A percentile compares a stretch with the other conserved stretches of the same genome.
phyloP scores from a whole-genome alignment of 208 protist genomes.

The Acanthamoeba healyi region DNA sequence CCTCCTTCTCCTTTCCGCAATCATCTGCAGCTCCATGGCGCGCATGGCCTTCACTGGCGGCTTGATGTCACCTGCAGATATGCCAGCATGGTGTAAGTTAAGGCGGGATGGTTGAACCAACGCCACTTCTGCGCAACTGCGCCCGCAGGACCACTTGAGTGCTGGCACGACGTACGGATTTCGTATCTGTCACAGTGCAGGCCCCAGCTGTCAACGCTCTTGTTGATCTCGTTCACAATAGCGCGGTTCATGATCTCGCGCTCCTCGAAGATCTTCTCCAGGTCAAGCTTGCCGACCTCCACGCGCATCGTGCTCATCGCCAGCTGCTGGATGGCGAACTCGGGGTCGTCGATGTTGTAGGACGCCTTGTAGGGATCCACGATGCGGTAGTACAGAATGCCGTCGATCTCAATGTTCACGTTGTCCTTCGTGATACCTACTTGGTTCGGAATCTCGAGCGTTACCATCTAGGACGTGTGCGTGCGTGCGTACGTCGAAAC shows the following conservation, averaged over 20 bases:
- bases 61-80: constrained; percentile 92
- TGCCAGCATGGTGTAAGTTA: neutral
- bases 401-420: constrained; percentile 97
- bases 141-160: too few species aligned
- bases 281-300: constrained; percentile 95
- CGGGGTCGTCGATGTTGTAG: constrained; percentile 95
- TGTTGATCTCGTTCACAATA: constrained; percentile 95
- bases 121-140: too few species aligned
- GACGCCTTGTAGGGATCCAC: constrained; percentile 92
- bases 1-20: constrained; percentile 96
- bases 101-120: constrained; percentile 10
- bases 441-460: constrained; percentile 66
- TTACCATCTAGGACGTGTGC: constrained; percentile 56
- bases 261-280: constrained; percentile 96
- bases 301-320: constrained; percentile 97
- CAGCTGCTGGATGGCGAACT: constrained; percentile 96
- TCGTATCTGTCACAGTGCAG: constrained; percentile 97
- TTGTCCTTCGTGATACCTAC: constrained; percentile 92
- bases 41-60: constrained; percentile 95
- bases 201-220: constrained; percentile 95
- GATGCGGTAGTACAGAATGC: constrained; percentile 95
- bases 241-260: constrained; percentile 94
- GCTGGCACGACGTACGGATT: constrained; percentile 88
- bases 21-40: constrained; percentile 97
- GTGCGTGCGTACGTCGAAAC: neutral